Evolutionary conservation across 2,329 filamentous ascomycete genomes (phyloP).

Genomic region (Fusarium anthophilum): DNA sequence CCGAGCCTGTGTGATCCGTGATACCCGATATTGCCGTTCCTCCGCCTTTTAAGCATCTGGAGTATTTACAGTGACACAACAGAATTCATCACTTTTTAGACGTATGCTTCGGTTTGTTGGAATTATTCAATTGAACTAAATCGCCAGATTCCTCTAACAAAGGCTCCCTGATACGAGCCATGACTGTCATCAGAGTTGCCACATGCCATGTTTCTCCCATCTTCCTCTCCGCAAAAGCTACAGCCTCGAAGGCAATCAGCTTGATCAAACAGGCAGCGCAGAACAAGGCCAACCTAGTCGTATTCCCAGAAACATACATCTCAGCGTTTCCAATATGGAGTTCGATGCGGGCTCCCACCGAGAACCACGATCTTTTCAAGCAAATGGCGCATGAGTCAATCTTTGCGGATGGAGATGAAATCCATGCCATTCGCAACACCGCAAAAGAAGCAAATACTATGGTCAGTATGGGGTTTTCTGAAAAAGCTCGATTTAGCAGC

Average conservation of each 20-base stretch:
- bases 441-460: conserved; percentile 51
- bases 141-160: too few species aligned
- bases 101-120: too few species aligned
- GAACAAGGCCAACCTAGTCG: conserved; percentile 58
- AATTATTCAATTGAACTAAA: too few species aligned
- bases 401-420: conserved; percentile 56
- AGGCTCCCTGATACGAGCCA: neutral
- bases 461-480: conserved; percentile 61
- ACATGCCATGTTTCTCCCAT: conserved; percentile 54
- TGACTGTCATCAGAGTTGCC: conserved; percentile 34
- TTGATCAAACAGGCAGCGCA: conserved; percentile 56
- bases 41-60: neutral
- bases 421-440: conserved; percentile 50
- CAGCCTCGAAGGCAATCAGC: conserved; percentile 56
- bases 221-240: conserved; percentile 57
- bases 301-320: conserved; percentile 64
- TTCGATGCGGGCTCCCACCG: conserved; percentile 55
- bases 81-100: neutral
- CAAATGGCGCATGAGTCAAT: conserved; percentile 56
- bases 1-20: neutral
- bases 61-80: neutral
- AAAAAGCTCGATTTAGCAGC: conserved; percentile 54
- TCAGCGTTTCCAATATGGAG: conserved; percentile 64
- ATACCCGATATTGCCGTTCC: conserved; percentile 1
- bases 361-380: conserved; percentile 61